Evolutionary conservation across 1,284 basidiomycete species (phyloP).

Genomic region (Rhodotorula sp.): DNA sequence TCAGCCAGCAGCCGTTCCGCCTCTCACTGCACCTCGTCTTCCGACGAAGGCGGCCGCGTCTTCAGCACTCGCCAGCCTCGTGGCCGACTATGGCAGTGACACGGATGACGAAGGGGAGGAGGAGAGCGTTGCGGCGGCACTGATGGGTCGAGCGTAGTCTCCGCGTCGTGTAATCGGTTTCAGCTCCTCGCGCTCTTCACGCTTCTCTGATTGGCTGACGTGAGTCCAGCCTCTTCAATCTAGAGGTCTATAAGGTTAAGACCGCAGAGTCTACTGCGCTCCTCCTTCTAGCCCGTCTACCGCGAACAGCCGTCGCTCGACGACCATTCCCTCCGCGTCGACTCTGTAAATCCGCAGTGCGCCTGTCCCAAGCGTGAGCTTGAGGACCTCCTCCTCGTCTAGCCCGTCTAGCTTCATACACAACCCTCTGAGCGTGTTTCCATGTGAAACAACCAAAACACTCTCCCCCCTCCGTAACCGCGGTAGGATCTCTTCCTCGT

Average conservation of each 20-base stretch:
- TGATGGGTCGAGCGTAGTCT: background rate
- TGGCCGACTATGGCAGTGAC: slow-evolving; percentile 19
- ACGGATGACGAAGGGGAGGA: slow-evolving; percentile 15
- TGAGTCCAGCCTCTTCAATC: no score
- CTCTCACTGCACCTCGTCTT: no score
- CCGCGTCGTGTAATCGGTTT: background rate
- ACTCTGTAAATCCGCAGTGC: slow-evolving; percentile 18
- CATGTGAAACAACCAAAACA: slow-evolving; percentile 12
- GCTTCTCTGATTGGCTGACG: no score
- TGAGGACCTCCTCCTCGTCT: slow-evolving; percentile 5
- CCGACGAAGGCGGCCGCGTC: background rate
- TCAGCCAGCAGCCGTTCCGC: no score
- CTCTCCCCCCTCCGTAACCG: slow-evolving; percentile 4
- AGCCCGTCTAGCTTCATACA: slow-evolving; percentile 22
- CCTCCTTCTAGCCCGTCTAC: slow-evolving; percentile 17
- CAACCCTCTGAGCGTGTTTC: slow-evolving; percentile 24
- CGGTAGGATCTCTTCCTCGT: slow-evolving; percentile 3
- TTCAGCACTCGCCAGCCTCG: background rate
- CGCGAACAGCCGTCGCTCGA: slow-evolving; percentile 3
- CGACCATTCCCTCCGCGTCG: slow-evolving; percentile 7
- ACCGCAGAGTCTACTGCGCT: background rate
- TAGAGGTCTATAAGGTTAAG: background rate
- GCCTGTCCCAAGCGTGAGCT: slow-evolving; percentile 16
- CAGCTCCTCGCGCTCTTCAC: background rate
- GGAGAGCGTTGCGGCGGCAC: background rate